phyloP scores from a whole-genome alignment of 2,329 filamentous ascomycete genomes.

The Meredithiella fracta region DNA sequence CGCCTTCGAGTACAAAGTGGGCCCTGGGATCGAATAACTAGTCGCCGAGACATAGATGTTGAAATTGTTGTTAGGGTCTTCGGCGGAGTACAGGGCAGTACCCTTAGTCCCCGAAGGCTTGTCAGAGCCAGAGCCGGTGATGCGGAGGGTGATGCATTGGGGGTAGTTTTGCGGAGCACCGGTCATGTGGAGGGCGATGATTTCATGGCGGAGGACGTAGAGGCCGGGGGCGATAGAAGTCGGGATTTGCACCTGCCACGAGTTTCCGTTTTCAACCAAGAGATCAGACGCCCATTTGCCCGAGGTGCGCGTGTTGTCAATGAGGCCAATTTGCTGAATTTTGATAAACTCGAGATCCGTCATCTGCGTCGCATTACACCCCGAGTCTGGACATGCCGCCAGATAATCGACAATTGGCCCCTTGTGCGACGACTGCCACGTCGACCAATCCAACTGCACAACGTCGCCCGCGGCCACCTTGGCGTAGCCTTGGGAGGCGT shows the following conservation, averaged over 20 bases:
- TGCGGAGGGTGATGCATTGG: slow-evolving; percentile 34
- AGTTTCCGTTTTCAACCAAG: slow-evolving; percentile 29
- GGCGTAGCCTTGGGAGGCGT: slow-evolving; percentile 24
- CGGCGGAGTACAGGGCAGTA: slow-evolving; percentile 22
- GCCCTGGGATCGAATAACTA: slow-evolving; percentile 10
- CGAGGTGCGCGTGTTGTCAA: slow-evolving; percentile 25
- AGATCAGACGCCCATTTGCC: slow-evolving; percentile 40
- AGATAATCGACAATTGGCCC: slow-evolving; percentile 46
- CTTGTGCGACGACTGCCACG: slow-evolving; percentile 48
- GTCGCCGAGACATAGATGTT: slow-evolving; percentile 20
- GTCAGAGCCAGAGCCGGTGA: slow-evolving; percentile 25
- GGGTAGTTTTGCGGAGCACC: slow-evolving; percentile 33
- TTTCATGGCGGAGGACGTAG: slow-evolving; percentile 40
- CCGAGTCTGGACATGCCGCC: slow-evolving; percentile 34
- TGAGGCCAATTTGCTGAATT: slow-evolving; percentile 37
- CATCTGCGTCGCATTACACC: slow-evolving; percentile 37
- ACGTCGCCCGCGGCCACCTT: slow-evolving; percentile 40
- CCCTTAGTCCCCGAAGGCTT: slow-evolving; percentile 20
- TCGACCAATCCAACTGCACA: slow-evolving; percentile 44
- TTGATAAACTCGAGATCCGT: slow-evolving; percentile 40
- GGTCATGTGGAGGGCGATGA: slow-evolving; percentile 37
- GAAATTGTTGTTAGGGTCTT: slow-evolving; percentile 23
- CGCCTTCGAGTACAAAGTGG: slow-evolving; percentile 11
- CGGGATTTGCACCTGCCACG: slow-evolving; percentile 33
- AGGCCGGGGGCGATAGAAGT: slow-evolving; percentile 30